Evolutionary conservation across 352 stramenopile species (phyloP).

Genomic region (Phytophthora citrophthora): DNA sequence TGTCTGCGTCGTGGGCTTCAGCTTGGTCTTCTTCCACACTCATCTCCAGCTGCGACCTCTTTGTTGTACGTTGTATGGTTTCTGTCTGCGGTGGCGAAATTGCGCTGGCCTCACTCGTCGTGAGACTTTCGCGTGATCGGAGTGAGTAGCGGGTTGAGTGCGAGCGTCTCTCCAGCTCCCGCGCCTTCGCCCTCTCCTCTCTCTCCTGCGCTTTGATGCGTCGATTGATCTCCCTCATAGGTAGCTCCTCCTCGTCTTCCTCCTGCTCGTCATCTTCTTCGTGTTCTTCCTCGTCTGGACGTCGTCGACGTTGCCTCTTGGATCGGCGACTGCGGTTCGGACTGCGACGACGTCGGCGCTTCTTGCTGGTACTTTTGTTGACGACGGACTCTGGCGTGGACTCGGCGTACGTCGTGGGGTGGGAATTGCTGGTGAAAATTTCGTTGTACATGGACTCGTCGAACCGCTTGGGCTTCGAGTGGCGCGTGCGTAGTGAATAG

Average conservation of each 20-base stretch:
- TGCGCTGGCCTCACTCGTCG: slow-evolving; percentile 21
- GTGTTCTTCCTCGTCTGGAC: slow-evolving; percentile 20
- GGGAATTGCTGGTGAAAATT: slow-evolving; percentile 50
- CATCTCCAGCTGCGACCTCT: slow-evolving; percentile 40
- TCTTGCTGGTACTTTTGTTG: slow-evolving; percentile 35
- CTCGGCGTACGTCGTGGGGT: slow-evolving; percentile 16
- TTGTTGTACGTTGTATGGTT: slow-evolving; percentile 8
- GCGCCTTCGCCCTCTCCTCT: slow-evolving; percentile 31
- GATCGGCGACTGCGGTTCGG: slow-evolving; percentile 11
- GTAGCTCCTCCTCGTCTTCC: slow-evolving; percentile 47
- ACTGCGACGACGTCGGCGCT: slow-evolving; percentile 27
- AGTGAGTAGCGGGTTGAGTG: slow-evolving; percentile 64
- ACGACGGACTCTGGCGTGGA: slow-evolving; percentile 17
- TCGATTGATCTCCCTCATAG: slow-evolving; percentile 64
- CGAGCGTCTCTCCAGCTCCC: slow-evolving; percentile 27
- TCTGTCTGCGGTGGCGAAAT: slow-evolving; percentile 16
- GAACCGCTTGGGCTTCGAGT: slow-evolving; percentile 62
- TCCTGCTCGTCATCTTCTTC: slow-evolving; percentile 40
- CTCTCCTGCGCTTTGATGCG: slow-evolving; percentile 57
- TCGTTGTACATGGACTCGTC: slow-evolving; percentile 75
- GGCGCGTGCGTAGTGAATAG: slow-evolving; percentile 64
- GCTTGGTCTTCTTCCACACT: slow-evolving; percentile 20
- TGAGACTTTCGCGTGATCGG: slow-evolving; percentile 55
- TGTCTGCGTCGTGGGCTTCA: slow-evolving; percentile 28
- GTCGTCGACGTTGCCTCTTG: slow-evolving; percentile 31